Base-by-base conservation (phyloP, 768 basidiomycete species). In the Strobilomyces dryophilus region DNA sequence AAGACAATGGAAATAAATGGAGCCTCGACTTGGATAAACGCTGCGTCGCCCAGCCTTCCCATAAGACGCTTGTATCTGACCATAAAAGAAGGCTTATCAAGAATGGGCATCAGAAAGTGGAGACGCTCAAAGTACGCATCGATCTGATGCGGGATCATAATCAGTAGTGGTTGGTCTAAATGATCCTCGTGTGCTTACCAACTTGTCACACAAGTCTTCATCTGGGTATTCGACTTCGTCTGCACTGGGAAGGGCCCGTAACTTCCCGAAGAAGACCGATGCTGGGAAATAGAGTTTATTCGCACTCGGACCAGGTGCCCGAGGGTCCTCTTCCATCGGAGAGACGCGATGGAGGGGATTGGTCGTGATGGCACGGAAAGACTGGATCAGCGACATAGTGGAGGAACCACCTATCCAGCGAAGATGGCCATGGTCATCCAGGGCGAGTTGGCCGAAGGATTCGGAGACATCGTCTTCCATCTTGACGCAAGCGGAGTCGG, bases 371-470 rank as follows among this genome's bases (percentile, higher is more conserved):
- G 86, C 82, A 56, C 81, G 83, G 75, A 93, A 92, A 5, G 89
- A 91, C 65, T 92, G 90, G 45, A 93, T 91, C 60, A 93, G 79
- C 7, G 91, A 89, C 91, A 93, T 92, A 20, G 90, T 90, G 15
- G 90, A 92, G 5, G 92, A 92, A 48, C 90, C 88, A 39, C 91
- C 91, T 61, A 93, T 92, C 91, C 91, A 93, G 54, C 90, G 83
- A 80, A 89, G 83, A 69, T 92, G 89, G 31, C 91, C 91, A 59
- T 92, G 87, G 66, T 92, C 92, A 61, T 93, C 91, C 37, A 93
- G 76, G 26, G 92, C 89, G 48, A 93, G 80, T 66, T 92, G 90
- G 18, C 90, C 92, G 64, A 93, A 86, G 15, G 87, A 85, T 67
- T 92, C 90, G 64, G 81, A 83, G 61, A 92, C 79, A 71, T 91